Conservation (phyloP, 331 rosid species). For the Pyrus hybrid region DNA sequence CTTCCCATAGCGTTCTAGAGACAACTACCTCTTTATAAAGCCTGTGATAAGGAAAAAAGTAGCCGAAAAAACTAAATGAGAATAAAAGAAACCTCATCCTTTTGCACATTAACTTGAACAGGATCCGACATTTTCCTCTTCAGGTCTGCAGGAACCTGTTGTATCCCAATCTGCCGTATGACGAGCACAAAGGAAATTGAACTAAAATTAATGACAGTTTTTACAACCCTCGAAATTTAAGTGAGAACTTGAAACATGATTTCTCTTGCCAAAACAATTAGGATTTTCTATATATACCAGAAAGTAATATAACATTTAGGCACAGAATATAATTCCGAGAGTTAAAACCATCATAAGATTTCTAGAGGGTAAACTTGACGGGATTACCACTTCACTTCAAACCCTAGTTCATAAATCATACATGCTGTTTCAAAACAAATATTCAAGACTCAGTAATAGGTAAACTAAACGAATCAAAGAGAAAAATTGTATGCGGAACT, state of each 20-base stretch:
- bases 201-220: constrained; percentile 6
- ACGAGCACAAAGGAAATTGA: constrained; percentile 5
- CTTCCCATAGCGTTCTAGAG: neutral
- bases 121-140: constrained; percentile 53
- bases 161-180: constrained; percentile 73
- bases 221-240: neutral
- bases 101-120: constrained; percentile 44
- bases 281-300: neutral
- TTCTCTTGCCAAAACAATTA: neutral
- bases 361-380: neutral
- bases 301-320: neutral
- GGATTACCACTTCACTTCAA: neutral
- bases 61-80: neutral
- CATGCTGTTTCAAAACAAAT: neutral
- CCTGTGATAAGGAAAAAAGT: neutral
- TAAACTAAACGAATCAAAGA: neutral
- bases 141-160: constrained; percentile 51
- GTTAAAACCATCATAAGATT: neutral
- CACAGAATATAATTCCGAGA: neutral
- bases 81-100: constrained; percentile 57
- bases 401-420: neutral
- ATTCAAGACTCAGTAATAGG: neutral
- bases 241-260: neutral
- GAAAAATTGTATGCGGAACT: neutral
- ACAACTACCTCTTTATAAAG: neutral